Conservation (phyloP, 805 yeast genomes). For the Kuraishia hungarica region DNA sequence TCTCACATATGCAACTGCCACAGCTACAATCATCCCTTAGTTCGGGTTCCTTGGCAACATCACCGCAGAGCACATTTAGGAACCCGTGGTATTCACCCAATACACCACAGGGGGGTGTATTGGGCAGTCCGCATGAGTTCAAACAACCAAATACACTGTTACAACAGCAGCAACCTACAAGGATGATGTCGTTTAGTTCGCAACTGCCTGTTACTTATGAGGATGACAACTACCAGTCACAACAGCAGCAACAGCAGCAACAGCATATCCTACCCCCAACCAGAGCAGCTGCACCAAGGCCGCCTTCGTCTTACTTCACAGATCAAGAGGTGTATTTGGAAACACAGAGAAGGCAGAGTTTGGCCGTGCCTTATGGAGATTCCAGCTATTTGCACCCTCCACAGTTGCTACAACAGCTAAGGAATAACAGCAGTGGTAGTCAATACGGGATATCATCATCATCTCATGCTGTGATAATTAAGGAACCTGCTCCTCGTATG, state of each 20-base stretch:
- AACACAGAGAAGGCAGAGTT: conserved; percentile 2
- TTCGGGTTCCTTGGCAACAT: neutral
- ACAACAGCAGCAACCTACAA: neutral
- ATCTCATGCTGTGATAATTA: neutral
- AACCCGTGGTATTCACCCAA: conserved; percentile 1
- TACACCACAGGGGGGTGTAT: neutral
- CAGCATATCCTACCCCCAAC: conserved; percentile 2
- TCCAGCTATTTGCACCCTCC: conserved; percentile 5
- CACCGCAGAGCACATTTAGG: neutral
- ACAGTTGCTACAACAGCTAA: conserved; percentile 6
- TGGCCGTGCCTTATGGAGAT: conserved; percentile 1
- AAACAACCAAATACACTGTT: neutral
- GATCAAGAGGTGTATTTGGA: conserved; percentile 2
- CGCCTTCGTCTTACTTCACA: conserved; percentile 1
- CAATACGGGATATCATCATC: neutral
- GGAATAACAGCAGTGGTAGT: neutral
- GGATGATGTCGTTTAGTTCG: neutral
- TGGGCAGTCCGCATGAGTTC: neutral
- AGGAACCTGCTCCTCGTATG: conserved; percentile 32
- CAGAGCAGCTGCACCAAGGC: conserved; percentile 5
- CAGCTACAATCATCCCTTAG: neutral
- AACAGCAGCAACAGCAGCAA: conserved; percentile 1
- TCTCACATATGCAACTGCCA: neutral
- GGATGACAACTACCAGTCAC: conserved; percentile 1
- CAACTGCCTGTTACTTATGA: conserved; percentile 5